Evolutionary conservation across 805 yeast species (phyloP).

Genomic region (Metschnikowia cubensis): DNA sequence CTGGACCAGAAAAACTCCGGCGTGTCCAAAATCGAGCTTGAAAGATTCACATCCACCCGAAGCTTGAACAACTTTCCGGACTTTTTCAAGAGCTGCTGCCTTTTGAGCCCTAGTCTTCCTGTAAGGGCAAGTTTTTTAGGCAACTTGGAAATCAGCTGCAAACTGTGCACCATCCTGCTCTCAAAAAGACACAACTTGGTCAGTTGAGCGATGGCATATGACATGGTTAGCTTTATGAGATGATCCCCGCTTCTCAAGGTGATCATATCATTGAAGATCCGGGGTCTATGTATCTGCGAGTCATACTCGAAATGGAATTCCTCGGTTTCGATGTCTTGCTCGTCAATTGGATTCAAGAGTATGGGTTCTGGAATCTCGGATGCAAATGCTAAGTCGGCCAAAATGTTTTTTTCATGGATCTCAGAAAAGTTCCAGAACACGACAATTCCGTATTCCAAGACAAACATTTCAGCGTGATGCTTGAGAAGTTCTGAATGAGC

Average conservation of each 20-base stretch:
- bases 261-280: constrained; percentile 91
- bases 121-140: constrained; percentile 89
- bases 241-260: constrained; percentile 89
- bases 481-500: constrained; percentile 45
- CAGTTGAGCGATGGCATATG: constrained; percentile 96
- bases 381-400: constrained; percentile 87
- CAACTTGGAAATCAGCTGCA: constrained; percentile 80
- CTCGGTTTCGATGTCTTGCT: constrained; percentile 90
- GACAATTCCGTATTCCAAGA: constrained; percentile 90
- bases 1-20: constrained; percentile 95
- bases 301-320: constrained; percentile 77
- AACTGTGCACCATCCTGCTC: constrained; percentile 78
- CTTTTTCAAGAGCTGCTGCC: constrained; percentile 81
- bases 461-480: constrained; percentile 80
- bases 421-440: constrained; percentile 97
- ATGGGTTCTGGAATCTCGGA: constrained; percentile 41
- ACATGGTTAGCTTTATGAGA: constrained; percentile 84
- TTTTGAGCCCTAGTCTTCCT: constrained; percentile 77
- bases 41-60: constrained; percentile 88
- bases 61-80: constrained; percentile 88
- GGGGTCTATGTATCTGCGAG: constrained; percentile 54
- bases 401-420: constrained; percentile 83
- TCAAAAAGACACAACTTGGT: constrained; percentile 90
- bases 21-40: constrained; percentile 87
- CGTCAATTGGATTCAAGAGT: constrained; percentile 70